Evolutionary conservation across 164 flowering plant species (phyloP).

Genomic region (Vitis amurensis): DNA sequence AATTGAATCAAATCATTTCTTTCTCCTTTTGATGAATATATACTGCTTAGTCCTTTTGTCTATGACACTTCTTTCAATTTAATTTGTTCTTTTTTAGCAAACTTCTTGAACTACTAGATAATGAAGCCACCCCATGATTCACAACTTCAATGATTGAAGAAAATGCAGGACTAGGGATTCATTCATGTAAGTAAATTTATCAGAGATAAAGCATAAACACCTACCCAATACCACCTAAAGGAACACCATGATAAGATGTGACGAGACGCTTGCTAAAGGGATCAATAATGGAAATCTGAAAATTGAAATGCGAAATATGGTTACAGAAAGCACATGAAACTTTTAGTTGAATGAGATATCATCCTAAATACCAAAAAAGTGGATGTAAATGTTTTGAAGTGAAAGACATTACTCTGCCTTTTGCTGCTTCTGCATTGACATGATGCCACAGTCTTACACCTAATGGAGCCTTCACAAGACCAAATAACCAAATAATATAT

Average conservation of each 20-base stretch:
- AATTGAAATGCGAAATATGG: not conserved
- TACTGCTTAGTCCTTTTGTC: no score
- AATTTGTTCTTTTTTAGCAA: not conserved
- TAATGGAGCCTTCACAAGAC: constrained; percentile 50
- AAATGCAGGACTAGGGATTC: not conserved
- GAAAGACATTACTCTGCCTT: constrained; percentile 44
- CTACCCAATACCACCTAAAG: constrained; percentile 81
- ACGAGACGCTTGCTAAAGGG: constrained; percentile 37
- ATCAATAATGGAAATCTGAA: constrained; percentile 49
- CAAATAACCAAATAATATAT: constrained; percentile 5
- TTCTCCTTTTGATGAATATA: no score
- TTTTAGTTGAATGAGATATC: not conserved
- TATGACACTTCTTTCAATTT: no score
- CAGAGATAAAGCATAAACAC: constrained; percentile 5
- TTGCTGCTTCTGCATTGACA: constrained; percentile 40
- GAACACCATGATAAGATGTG: constrained; percentile 54
- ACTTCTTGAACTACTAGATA: not conserved
- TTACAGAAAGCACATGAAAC: not conserved
- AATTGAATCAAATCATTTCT: no score
- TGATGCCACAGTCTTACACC: constrained; percentile 57
- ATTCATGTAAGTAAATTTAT: not conserved
- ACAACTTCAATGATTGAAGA: not conserved
- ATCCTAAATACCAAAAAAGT: not conserved
- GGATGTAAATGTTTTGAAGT: not conserved
- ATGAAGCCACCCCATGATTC: not conserved